Conservation (phyloP, 2,329 filamentous ascomycete species). For the Botrytis squamosa region DNA sequence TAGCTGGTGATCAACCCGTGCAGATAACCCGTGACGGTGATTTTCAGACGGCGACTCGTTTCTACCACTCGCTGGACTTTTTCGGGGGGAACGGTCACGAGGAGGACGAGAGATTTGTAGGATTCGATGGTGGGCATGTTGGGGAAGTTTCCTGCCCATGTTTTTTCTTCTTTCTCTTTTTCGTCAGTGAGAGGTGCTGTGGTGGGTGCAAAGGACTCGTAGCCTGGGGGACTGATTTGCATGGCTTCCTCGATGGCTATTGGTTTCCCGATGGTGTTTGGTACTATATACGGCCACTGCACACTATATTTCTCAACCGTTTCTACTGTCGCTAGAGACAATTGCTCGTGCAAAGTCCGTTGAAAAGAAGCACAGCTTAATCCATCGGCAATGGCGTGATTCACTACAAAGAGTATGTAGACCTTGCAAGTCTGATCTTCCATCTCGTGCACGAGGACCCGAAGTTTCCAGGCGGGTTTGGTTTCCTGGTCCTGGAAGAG, state of each 20-base stretch:
- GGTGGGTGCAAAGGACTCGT: neutral
- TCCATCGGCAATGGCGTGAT: constrained; percentile 32
- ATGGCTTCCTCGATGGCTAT: constrained; percentile 23
- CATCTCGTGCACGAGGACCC: constrained; percentile 19
- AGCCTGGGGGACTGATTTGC: neutral
- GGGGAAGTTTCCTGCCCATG: constrained; percentile 18
- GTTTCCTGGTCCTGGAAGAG: constrained; percentile 25
- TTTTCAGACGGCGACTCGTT: constrained; percentile 20
- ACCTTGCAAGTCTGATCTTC: constrained; percentile 17
- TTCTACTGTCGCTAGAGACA: constrained; percentile 15
- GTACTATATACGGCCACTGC: constrained; percentile 25
- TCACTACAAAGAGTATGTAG: constrained; percentile 26
- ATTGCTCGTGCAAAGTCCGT: constrained; percentile 24
- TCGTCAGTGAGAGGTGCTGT: neutral
- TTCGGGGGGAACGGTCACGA: constrained; percentile 15
- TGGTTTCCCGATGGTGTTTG: constrained; percentile 4
- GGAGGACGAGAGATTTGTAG: constrained; percentile 10
- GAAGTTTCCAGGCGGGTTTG: constrained; percentile 30
- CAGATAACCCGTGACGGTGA: constrained; percentile 31
- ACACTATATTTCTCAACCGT: neutral
- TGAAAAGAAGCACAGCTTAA: constrained; percentile 28
- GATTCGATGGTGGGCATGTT: constrained; percentile 1
- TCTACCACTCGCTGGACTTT: constrained; percentile 12
- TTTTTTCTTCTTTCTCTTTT: neutral
- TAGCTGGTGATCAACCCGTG: constrained; percentile 28